A percentile compares a stretch with the other conserved stretches of the same genome.
phyloP scores from a whole-genome alignment of 1,284 basidiomycete genomes.

The Entoloma clypeatum region DNA sequence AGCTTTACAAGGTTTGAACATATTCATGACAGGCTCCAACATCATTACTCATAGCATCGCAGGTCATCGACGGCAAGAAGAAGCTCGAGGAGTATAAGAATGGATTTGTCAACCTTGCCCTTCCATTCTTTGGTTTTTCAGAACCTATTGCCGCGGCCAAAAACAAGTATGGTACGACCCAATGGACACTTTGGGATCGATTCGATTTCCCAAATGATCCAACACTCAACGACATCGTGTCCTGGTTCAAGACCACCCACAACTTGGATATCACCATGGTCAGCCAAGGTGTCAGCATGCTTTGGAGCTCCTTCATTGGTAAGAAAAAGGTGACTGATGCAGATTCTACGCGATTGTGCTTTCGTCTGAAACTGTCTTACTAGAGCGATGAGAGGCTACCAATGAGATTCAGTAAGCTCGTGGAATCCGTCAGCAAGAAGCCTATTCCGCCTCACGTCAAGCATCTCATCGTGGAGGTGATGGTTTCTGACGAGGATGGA shows the following conservation, averaged over 20 bases:
- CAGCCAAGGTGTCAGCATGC: constrained; percentile 95
- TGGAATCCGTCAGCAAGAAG: constrained; percentile 94
- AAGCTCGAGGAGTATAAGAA: constrained; percentile 97
- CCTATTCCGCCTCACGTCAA: constrained; percentile 76
- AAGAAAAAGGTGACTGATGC: constrained; percentile 93
- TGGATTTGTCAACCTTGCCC: constrained; percentile 95
- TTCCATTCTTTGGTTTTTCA: constrained; percentile 99
- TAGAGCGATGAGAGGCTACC: constrained; percentile 84
- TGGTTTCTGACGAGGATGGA: constrained; percentile 87
- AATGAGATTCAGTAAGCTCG: constrained; percentile 89
- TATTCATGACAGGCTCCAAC: background rate
- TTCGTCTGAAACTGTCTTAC: too few relatives aligned
- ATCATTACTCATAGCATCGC: constrained; percentile 10
- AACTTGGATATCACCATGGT: constrained; percentile 94
- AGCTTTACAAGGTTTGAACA: constrained; percentile 85
- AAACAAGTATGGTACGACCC: constrained; percentile 80
- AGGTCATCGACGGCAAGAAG: constrained; percentile 94
- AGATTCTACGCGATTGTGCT: too few relatives aligned
- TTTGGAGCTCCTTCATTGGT: constrained; percentile 91
- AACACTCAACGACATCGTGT: constrained; percentile 82
- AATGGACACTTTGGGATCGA: constrained; percentile 99
- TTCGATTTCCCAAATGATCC: constrained; percentile 92
- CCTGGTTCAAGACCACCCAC: constrained; percentile 84
- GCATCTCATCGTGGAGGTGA: constrained; percentile 89
- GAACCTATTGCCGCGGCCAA: constrained; percentile 95